Conservation (phyloP, 768 basidiomycete genomes). For the Macrolepiota fuliginosa region DNA sequence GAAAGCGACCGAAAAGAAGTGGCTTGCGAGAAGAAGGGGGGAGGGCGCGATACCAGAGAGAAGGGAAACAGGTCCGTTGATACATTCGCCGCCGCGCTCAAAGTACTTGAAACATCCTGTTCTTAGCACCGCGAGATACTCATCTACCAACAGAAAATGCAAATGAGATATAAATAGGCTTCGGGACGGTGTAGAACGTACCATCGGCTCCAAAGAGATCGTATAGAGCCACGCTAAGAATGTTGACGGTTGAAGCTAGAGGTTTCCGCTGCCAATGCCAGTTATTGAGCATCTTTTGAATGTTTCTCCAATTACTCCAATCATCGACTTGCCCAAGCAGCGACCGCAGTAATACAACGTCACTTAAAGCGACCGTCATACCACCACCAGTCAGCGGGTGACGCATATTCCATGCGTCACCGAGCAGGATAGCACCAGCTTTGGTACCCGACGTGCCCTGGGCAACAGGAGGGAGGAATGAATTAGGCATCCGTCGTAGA, state of each 20-base stretch:
- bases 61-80: slow-evolving; percentile 86
- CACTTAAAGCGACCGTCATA: slow-evolving; percentile 94
- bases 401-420: slow-evolving; percentile 99
- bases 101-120: slow-evolving; percentile 98
- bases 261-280: slow-evolving; percentile 92
- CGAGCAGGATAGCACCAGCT: slow-evolving; percentile 79
- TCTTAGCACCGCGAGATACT: slow-evolving; percentile 59
- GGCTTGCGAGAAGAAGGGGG: slow-evolving; percentile 77
- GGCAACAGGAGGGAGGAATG: slow-evolving; percentile 79
- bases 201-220: slow-evolving; percentile 94
- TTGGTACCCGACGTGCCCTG: slow-evolving; percentile 55
- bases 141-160: slow-evolving; percentile 37
- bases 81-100: slow-evolving; percentile 85
- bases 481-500: slow-evolving; percentile 92
- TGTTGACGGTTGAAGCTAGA: slow-evolving; percentile 84
- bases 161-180: not conserved
- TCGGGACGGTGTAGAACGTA: slow-evolving; percentile 33
- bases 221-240: slow-evolving; percentile 89
- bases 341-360: slow-evolving; percentile 71
- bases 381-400: slow-evolving; percentile 98
- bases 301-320: slow-evolving; percentile 46
- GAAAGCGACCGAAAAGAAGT: slow-evolving; percentile 95
- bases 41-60: slow-evolving; percentile 83
- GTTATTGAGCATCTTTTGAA: slow-evolving; percentile 50
- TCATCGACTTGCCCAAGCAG: slow-evolving; percentile 50